Evolutionary conservation across 306 rosid species (phyloP), one percentile per base, ranked within the genome.

Genomic region (Hippophae gyantsensis): DNA sequence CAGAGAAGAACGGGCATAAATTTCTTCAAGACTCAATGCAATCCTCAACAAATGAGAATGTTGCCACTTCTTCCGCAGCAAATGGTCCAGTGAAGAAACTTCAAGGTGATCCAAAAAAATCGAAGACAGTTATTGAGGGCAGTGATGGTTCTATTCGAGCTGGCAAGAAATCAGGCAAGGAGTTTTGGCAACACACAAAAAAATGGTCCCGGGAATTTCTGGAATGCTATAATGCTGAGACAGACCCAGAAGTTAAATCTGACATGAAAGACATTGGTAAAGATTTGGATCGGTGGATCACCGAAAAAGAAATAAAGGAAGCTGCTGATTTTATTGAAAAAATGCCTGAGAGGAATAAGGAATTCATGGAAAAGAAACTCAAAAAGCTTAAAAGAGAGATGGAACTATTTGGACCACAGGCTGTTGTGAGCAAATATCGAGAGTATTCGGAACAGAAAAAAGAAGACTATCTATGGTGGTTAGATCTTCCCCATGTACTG

Each of bases 381-480:
- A 76, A 70, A 73, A 92, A 87, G 76, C 73, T 92, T 64, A 92
- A 83, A 63, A 85, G 88, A 78, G 98, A 87, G 80, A 92, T 92
- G 95, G 96, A 92, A 65, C 64, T 92, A 74, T 87, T 83, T 63
- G 98, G 98, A 59, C 95, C 95, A n/a, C 93, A 85, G 64, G 98
- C 98, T 57, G 95, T 92, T 57, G 86, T 85, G 72, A 85, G 87
- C 81, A 92, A 92, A 79, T 92, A 92, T 72, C 65, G 86, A 26
- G 98, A 92, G 77, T 92, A 85, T 63, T 72, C 89, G 23, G 95
- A 87, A 7, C 70, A 73, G 40, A 63, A 72, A 58, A 89, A 87
- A 76, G 94, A 85, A 80, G 98, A 92, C 83, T 81, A 92, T 76
- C 74, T 92, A 43, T 87, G 96, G 98, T 92, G 98, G 96, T 64